Percentiles rank a stretch among this genome's conserved stretches.
phyloP scores from a whole-genome alignment of 352 stramenopile genomes.

The Phytophthora foliorum region DNA sequence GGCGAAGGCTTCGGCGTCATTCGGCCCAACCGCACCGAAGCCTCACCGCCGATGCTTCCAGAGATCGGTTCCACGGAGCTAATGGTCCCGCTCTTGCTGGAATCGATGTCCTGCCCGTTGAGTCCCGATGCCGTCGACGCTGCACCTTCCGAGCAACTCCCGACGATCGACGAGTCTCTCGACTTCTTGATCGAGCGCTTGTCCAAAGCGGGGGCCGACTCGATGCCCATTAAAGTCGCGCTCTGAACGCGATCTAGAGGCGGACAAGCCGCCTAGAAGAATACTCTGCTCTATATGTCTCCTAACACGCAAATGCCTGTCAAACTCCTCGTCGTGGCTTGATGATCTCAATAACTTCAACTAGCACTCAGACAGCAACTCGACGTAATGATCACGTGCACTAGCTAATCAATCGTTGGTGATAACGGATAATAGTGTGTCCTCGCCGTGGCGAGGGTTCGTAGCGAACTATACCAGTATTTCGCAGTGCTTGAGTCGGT shows the following conservation, averaged over 20 bases:
- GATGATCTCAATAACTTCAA: not conserved
- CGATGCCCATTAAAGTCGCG: slow-evolving; percentile 11
- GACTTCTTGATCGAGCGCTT: slow-evolving; percentile 66
- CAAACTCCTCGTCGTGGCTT: not conserved
- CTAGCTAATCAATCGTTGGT: not conserved
- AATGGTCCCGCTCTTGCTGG: slow-evolving; percentile 29
- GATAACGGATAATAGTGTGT: not conserved
- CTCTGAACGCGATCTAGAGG: slow-evolving; percentile 15
- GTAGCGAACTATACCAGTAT: not conserved
- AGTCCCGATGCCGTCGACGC: slow-evolving; percentile 24
- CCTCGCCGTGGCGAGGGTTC: not conserved
- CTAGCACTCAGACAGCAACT: not conserved
- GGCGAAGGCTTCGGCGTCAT: slow-evolving; percentile 43
- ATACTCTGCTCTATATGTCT: not conserved
- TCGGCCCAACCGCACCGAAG: slow-evolving; percentile 15
- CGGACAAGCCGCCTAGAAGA: not conserved
- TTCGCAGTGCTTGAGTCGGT: not conserved
- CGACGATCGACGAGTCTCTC: slow-evolving; percentile 63
- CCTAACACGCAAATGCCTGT: not conserved
- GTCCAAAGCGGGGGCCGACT: slow-evolving; percentile 16
- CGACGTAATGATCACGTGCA: slow-evolving; percentile 3
- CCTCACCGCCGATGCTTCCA: not conserved
- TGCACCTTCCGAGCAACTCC: slow-evolving; percentile 32
- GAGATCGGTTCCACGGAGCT: slow-evolving; percentile 4
- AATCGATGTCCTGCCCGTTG: slow-evolving; percentile 22